These are phyloP conservation scores for Exutisphaerella laricina DNA, from an alignment of 2,329 filamentous ascomycete genomes.

Conservation along the genomic window DNA sequence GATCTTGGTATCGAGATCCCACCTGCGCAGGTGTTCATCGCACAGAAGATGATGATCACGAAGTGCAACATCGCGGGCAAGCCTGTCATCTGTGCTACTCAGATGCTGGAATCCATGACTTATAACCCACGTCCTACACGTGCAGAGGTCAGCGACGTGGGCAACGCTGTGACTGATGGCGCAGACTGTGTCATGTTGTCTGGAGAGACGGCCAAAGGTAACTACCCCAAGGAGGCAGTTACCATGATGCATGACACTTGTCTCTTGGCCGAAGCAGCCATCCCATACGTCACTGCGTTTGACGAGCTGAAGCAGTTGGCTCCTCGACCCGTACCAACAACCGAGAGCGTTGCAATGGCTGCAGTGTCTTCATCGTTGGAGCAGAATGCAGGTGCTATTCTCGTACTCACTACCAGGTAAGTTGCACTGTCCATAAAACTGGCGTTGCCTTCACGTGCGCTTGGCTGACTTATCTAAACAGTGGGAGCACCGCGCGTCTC, in stretches of 20 bases:
- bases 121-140: constrained; percentile 98
- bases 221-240: constrained; percentile 87
- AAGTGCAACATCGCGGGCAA: constrained; percentile 99
- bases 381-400: constrained; percentile 91
- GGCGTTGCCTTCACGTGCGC: too few relatives aligned
- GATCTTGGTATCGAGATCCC: constrained; percentile 98
- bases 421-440: too few relatives aligned
- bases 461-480: too few relatives aligned
- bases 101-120: constrained; percentile 99
- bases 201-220: constrained; percentile 97
- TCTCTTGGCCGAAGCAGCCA: constrained; percentile 92
- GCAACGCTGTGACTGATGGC: constrained; percentile 95
- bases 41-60: constrained; percentile 99
- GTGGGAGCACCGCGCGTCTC: constrained; percentile 83
- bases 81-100: constrained; percentile 96
- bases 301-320: constrained; percentile 86
- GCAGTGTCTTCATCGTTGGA: constrained; percentile 93
- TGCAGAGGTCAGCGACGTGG: constrained; percentile 97
- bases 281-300: constrained; percentile 94
- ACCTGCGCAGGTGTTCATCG: constrained; percentile 95
- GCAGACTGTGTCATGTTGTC: constrained; percentile 99
- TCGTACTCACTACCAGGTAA: constrained; percentile 93
- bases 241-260: constrained; percentile 98
- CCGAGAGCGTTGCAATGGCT: constrained; percentile 94
- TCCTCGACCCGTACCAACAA: constrained; percentile 75